Evolutionary conservation across 495 filamentous ascomycete genomes (phyloP).

Genomic region (Glonium stellatum): DNA sequence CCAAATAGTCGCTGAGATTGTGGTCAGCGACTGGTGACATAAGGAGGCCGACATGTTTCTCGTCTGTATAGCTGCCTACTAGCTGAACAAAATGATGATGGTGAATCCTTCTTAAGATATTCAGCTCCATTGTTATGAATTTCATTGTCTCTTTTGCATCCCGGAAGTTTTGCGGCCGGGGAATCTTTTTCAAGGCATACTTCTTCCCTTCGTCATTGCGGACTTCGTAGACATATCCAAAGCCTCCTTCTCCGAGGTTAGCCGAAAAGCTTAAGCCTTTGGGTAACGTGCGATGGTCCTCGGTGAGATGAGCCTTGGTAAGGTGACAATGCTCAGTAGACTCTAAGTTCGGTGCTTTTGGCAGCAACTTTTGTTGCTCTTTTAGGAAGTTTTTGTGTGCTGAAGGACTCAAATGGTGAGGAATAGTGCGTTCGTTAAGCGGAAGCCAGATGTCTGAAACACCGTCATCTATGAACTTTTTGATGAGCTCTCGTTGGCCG

Average conservation of each 20-base stretch:
- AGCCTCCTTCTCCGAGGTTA: background rate
- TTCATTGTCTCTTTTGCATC: background rate
- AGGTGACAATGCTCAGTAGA: too few species aligned
- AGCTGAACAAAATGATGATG: background rate
- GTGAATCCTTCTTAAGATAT: background rate
- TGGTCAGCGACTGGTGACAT: background rate
- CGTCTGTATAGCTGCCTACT: slow-evolving; percentile 4
- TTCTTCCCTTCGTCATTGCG: background rate
- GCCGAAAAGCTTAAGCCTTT: too few species aligned
- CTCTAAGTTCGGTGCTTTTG: too few species aligned
- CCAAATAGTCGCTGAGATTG: background rate
- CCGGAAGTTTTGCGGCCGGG: background rate
- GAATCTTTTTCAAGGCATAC: background rate
- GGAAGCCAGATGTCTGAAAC: too few species aligned
- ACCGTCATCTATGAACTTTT: too few species aligned
- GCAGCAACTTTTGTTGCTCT: too few species aligned
- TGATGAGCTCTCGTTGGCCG: too few species aligned
- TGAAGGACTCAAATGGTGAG: too few species aligned
- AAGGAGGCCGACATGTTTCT: background rate
- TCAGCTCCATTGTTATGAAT: background rate
- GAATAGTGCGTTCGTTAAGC: too few species aligned
- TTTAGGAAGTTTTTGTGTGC: too few species aligned
- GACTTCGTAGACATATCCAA: background rate
- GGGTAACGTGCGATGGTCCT: too few species aligned
- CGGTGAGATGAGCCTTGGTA: too few species aligned